Percentiles rank a stretch among this genome's conserved stretches.
These are phyloP conservation scores for Bombardia bombarda DNA, from an alignment of 495 filamentous ascomycete genomes.

Conservation along the genomic window DNA sequence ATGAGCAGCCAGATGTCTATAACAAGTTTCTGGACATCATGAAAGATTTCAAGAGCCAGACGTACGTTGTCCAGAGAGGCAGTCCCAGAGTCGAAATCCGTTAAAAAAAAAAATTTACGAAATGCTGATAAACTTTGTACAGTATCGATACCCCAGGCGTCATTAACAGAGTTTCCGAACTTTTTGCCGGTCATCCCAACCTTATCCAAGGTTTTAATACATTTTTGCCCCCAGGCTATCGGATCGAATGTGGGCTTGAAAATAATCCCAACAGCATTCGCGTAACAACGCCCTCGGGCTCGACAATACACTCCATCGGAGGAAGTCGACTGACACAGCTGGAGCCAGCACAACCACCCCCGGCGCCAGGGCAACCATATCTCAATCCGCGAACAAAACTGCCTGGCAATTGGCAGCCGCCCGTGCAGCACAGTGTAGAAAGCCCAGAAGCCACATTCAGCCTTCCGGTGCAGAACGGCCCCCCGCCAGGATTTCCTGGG, in stretches of 20 bases:
- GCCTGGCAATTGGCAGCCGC: slow-evolving; percentile 40
- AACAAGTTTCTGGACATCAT: slow-evolving; percentile 98
- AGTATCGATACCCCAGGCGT: slow-evolving; percentile 98
- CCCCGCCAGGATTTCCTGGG: slow-evolving; percentile 35
- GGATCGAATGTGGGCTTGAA: slow-evolving; percentile 89
- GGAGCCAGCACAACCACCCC: slow-evolving; percentile 28
- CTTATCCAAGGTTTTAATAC: slow-evolving; percentile 99
- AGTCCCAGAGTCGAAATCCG: not conserved
- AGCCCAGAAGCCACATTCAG: slow-evolving; percentile 47
- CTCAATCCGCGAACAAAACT: slow-evolving; percentile 31
- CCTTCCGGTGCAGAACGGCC: slow-evolving; percentile 37
- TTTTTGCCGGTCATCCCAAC: slow-evolving; percentile 94
- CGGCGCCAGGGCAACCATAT: slow-evolving; percentile 27
- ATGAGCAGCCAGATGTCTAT: slow-evolving; percentile 95
- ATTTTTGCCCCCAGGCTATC: slow-evolving; percentile 92
- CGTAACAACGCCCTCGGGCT: slow-evolving; percentile 91
- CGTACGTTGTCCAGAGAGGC: slow-evolving; percentile 44
- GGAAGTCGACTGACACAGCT: slow-evolving; percentile 33
- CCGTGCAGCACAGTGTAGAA: slow-evolving; percentile 49
- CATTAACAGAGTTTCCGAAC: slow-evolving; percentile 91
- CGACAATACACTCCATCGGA: slow-evolving; percentile 49
- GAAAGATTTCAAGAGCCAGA: slow-evolving; percentile 99
- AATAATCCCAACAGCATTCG: slow-evolving; percentile 92
- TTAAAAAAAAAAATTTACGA: not conserved
- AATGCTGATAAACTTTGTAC: slow-evolving; percentile 6